A percentile compares a stretch with the other conserved stretches of the same genome.
phyloP scores from a whole-genome alignment of 2,329 filamentous ascomycete species.

The Stemphylium lycopersici region DNA sequence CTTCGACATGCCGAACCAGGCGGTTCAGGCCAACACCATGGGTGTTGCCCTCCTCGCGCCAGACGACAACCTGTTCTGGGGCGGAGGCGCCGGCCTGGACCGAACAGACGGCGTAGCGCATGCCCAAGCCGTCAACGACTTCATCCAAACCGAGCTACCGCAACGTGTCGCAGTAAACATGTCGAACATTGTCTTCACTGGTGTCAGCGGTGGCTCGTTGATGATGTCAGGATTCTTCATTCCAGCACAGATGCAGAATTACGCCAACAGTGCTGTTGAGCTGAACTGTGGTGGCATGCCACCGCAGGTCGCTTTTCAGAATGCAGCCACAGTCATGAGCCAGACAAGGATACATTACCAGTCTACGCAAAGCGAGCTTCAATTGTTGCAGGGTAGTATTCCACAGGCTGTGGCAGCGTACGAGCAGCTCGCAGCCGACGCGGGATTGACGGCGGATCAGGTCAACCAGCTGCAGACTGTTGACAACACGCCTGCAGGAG shows the following conservation, averaged over 20 bases:
- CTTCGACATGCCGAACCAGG: conserved; percentile 64
- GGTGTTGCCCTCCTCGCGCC: conserved; percentile 63
- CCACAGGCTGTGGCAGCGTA: conserved; percentile 59
- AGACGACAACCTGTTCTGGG: conserved; percentile 63
- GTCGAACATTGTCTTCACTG: conserved; percentile 62
- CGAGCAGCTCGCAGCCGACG: conserved; percentile 54
- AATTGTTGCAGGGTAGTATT: conserved; percentile 57
- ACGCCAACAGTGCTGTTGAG: conserved; percentile 58
- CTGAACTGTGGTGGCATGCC: conserved; percentile 62
- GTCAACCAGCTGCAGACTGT: conserved; percentile 62
- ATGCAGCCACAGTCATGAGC: conserved; percentile 51
- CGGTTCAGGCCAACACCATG: conserved; percentile 58
- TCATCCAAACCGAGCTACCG: conserved; percentile 58
- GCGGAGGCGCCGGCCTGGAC: conserved; percentile 59
- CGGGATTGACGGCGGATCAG: conserved; percentile 53
- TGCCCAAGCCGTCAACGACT: conserved; percentile 61
- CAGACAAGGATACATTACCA: conserved; percentile 64
- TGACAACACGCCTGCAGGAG: conserved; percentile 62
- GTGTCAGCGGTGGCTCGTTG: conserved; percentile 62
- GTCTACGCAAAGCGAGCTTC: conserved; percentile 60
- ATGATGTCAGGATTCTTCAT: conserved; percentile 64
- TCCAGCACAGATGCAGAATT: conserved; percentile 61
- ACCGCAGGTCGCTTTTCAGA: conserved; percentile 60
- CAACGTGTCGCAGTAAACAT: conserved; percentile 61
- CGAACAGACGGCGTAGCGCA: conserved; percentile 63